Base-by-base conservation (phyloP, 1,284 basidiomycete genomes). In the Apiotrichum akiyoshidainum region DNA sequence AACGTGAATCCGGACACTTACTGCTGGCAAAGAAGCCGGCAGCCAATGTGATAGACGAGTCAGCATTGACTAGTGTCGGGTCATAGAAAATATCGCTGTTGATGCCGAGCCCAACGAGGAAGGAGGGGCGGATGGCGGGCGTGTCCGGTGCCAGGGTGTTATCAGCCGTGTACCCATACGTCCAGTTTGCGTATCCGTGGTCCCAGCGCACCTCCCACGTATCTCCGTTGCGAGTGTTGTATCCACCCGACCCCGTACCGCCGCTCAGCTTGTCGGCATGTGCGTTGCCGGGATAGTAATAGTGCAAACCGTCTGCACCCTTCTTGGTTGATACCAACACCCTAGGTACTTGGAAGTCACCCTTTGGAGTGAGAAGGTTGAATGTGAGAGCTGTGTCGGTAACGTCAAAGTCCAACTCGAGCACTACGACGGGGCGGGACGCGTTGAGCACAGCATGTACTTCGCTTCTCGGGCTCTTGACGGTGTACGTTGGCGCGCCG, bases 131-230 rank as follows among this genome's bases (percentile, higher is more conserved):
- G 19, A 57, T 46, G 16, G 54, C 14, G 6, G 46, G 12, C 5
- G 21, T 17, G n/a, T 22, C 40, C 12, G 33, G 42, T 17, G n/a
- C 22, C 8, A 45, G 31, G 2, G 26, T n/a, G 31, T 46, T 39
- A n/a, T 53, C 45, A 4, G n/a, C n/a, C 44, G 53, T 41, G 39
- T 53, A 44, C 11, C 56, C 61, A 16, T 63, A 82, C 0, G 80
- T 83, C 82, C 84, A 87, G 56, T 75, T 81, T 0, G 84, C 87
- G 46, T 80, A 77, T 0, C 88, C 89, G 57, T 81, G 70, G 17
- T 77, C 66, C 66, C 67, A 71, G 17, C 84, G 55, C 0, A 68
- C 53, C 21, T 86, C 80, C 75, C 89, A 85, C 50, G 78, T 82
- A 5, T 81, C 81, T 56, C 82, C 78, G 55, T 46, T 57, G 62